Base-by-base conservation (phyloP, 768 basidiomycete species). In the Mrakia frigida region DNA sequence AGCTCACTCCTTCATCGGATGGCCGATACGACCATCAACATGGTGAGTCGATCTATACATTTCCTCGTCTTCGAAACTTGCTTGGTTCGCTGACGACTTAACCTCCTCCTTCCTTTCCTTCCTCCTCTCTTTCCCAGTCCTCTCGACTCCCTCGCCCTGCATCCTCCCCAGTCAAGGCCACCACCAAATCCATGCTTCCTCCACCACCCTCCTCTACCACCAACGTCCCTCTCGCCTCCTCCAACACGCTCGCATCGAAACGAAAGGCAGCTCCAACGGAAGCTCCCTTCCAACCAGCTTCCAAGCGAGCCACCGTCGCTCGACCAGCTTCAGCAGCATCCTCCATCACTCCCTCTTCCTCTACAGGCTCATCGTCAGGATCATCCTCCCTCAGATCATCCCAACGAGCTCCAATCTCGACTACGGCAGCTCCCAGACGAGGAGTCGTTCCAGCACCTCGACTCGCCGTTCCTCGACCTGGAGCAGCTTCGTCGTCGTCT, bases 81-180 rank as follows among this genome's bases (percentile, higher is more conserved):
- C 39, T 39, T n/a, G n/a, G 33, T 39, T 68, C 14, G 39, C 61
- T 63, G 61, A 63, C 11, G 3, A 63, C 10, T 14, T 18, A 21
- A 18, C 37, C 65, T 39, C 65, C 6, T 35, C 21, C 39, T 9
- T 21, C 25, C 35, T 23, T 68, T 14, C 65, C 35, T 23, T 67
- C 21, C 6, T 9, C 43, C 43, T 41, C 46, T 50, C 18, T 2
- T 21, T 50, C 46, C 3, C 46, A 68, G 65, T 68, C 65, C 13
- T 72, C 70, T 39, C 70, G 70, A 31, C 67, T 75, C n/a, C 74
- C 74, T 31, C 74, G 74, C 11, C 74, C 74, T 33, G 56, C 74
- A 11, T 75, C 74, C n/a, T 75, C 74, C 4, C 74, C 74, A 0
- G 59, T 63, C 61, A 74, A 74, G 61, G 31, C 74, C 10, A 50